Conservation (phyloP, 345 rosid species). For the Gossypium bickii region DNA sequence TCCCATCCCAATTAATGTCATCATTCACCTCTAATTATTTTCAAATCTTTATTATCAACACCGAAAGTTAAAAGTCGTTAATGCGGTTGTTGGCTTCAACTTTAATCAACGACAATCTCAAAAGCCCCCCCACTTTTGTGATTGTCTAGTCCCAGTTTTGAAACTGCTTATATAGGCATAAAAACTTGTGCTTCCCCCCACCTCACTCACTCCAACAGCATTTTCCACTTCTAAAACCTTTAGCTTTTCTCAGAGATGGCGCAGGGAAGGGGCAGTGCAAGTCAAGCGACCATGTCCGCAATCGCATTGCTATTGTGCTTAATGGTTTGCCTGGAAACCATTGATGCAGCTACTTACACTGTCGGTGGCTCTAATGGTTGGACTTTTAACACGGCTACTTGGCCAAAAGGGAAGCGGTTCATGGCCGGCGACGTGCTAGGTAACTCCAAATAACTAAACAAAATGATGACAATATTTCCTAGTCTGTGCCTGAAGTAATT, state of each 20-base stretch:
- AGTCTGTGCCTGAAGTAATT: background rate
- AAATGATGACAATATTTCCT: background rate
- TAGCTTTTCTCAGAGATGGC: constrained; percentile 17
- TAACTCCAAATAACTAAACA: constrained; percentile 14
- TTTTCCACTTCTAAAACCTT: background rate
- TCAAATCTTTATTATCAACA: background rate
- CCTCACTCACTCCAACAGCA: background rate
- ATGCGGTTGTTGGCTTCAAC: constrained; percentile 14
- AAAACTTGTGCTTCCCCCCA: background rate
- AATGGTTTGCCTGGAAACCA: constrained; percentile 13
- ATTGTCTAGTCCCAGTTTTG: background rate
- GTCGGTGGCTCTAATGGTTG: constrained; percentile 50
- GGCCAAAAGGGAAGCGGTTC: constrained; percentile 53
- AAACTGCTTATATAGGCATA: background rate
- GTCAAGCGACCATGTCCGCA: background rate
- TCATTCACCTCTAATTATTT: background rate
- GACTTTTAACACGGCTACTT: constrained; percentile 31
- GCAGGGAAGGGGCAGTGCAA: constrained; percentile 52
- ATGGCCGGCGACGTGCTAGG: constrained; percentile 45
- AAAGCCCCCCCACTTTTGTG: background rate
- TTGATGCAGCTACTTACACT: constrained; percentile 30
- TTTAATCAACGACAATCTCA: constrained; percentile 1
- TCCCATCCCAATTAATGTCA: background rate
- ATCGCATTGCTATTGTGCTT: constrained; percentile 16
- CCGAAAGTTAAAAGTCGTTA: constrained; percentile 5